Base-by-base conservation (phyloP, 352 stramenopile species). In the Phytophthora sp. region DNA sequence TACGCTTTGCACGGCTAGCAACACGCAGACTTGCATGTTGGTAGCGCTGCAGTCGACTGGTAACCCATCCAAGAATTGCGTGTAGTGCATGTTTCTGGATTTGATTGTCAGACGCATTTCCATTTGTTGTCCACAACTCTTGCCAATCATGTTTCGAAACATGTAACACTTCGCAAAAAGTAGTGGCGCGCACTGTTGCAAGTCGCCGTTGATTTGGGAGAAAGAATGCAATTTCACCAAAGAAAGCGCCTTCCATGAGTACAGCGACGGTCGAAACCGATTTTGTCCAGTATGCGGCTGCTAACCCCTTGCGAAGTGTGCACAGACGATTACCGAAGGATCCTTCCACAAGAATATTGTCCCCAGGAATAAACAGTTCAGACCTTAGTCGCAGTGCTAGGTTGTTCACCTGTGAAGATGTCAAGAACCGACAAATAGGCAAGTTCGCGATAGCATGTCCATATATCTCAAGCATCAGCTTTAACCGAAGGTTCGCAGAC, bases 381-480 rank as follows among this genome's bases (percentile, higher is more conserved):
- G 80, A 74, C n/a, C 74, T 64, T 11, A 92, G 49, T 1, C 80
- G 71, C 18, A 88, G 45, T 1, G 71, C 77, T 1, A 92, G 63
- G 1, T 72, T 77, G 12, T 86, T 80, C 18, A 91, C 54, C 38
- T 89, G 77, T 2, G 69, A 59, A 4, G 73, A 32, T 2, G 62
- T 84, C 0, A 91, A 45, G 42, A 77, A 88, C 4, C 66, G 72
- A 10, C 71, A 68, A 23, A 92, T 86, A 8, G 66, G 69, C 0
- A 92, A 44, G 7, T 71, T 72, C 0, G 72, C 68, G 15, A 92
- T 71, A 9, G 67, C 67, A 5, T 62, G 44, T 5, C 84, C 82
- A 18, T 92, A 79, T 1, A 91, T 62, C 43, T 92, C 79, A n/a
- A 89, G 71, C 78, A 89, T 87, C 18, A 92, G 65, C 24, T 85